These are phyloP conservation scores for Withania somnifera DNA, from an alignment of 305 asterid species.

Conservation along the genomic window DNA sequence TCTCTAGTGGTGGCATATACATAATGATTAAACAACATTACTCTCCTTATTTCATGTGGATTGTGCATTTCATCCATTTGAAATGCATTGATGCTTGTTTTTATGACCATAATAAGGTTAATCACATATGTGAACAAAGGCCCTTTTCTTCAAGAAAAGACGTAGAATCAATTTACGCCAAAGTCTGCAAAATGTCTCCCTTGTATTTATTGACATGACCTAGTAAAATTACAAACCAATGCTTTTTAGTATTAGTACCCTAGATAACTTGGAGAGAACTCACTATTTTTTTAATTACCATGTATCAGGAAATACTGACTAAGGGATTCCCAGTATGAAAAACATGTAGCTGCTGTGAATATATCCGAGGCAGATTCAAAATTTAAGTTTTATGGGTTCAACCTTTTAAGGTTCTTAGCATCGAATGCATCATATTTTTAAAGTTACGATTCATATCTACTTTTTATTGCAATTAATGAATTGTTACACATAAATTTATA, in stretches of 20 bases:
- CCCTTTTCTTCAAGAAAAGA: neutral
- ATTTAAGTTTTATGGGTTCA: too few relatives aligned
- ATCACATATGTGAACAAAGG: neutral
- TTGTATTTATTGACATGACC: neutral
- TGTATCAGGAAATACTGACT: neutral
- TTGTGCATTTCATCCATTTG: neutral
- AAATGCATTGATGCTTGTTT: neutral
- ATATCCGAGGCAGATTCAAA: too few relatives aligned
- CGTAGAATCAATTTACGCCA: neutral
- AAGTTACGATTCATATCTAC: too few relatives aligned
- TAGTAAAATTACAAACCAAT: neutral
- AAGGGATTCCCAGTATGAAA: neutral
- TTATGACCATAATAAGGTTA: neutral
- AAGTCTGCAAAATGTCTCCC: neutral
- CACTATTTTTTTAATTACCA: neutral
- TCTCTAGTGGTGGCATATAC: neutral
- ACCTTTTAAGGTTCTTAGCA: too few relatives aligned
- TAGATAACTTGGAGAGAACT: neutral
- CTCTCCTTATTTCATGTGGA: neutral
- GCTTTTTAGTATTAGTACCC: neutral
- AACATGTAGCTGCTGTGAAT: neutral
- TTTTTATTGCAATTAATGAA: too few relatives aligned
- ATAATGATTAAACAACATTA: neutral
- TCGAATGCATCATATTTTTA: too few relatives aligned
- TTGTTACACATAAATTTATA: too few relatives aligned